Percentiles rank a stretch among this genome's conserved stretches.
Conservation (phyloP, 495 filamentous ascomycete genomes). For the Trypethelium eluteriae region DNA sequence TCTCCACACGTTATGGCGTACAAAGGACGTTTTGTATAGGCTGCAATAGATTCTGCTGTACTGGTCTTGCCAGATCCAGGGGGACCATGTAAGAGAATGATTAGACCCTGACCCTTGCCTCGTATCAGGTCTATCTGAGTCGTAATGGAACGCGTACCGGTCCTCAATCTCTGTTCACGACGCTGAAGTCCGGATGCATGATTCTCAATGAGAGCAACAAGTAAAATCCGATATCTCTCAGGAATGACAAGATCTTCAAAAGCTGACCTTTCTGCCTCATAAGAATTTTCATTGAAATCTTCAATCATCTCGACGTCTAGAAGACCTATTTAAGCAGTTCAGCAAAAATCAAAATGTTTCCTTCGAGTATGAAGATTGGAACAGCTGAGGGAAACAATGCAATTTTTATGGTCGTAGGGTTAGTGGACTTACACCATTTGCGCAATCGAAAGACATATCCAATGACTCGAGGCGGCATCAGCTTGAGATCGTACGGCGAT, state of each 20-base stretch:
- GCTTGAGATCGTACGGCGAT: not conserved
- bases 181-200: not conserved
- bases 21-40: not conserved
- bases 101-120: conserved; percentile 10
- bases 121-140: conserved; percentile 1
- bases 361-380: too few relatives aligned
- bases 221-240: not conserved
- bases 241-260: not conserved
- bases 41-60: conserved; percentile 13
- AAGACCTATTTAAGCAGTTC: too few relatives aligned
- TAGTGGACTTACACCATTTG: not conserved
- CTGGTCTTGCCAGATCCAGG: conserved; percentile 15
- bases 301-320: too few relatives aligned
- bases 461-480: not conserved
- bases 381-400: not conserved
- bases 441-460: not conserved
- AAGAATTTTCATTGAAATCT: too few relatives aligned
- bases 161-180: not conserved
- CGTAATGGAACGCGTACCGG: not conserved
- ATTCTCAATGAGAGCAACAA: not conserved
- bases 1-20: conserved; percentile 11
- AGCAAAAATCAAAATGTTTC: too few relatives aligned
- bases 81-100: conserved; percentile 13
- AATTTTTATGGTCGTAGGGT: not conserved
- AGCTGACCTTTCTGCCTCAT: too few relatives aligned